Evolutionary conservation across 768 basidiomycete genomes (phyloP).

Genomic region (Russula virescens): DNA sequence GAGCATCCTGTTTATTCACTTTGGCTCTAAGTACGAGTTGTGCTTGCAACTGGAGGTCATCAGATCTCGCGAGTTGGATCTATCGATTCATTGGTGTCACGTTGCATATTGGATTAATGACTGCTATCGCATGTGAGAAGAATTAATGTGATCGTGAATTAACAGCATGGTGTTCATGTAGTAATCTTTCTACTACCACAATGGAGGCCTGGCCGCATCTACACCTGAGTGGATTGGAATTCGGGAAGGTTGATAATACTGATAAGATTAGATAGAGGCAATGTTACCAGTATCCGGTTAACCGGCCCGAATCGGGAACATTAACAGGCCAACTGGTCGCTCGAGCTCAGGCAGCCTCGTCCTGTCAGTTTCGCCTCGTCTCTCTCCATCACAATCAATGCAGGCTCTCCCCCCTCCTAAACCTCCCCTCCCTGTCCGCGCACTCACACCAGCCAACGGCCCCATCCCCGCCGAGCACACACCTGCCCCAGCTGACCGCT

Average conservation of each 20-base stretch:
- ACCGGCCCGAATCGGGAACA: constrained; percentile 1
- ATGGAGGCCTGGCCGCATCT: no score
- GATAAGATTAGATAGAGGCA: constrained; percentile 17
- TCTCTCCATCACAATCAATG: constrained; percentile 14
- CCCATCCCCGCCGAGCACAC: not conserved
- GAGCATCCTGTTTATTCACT: no score
- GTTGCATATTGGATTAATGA: no score
- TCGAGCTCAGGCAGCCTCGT: not conserved
- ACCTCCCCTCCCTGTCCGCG: constrained; percentile 10
- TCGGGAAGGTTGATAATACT: not conserved
- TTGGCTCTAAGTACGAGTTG: no score
- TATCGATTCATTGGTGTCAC: no score
- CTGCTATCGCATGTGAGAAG: no score
- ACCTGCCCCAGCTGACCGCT: constrained; percentile 11
- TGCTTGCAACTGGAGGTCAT: no score
- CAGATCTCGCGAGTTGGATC: no score
- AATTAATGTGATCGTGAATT: no score
- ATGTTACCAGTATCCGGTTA: not conserved
- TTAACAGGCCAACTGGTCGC: constrained; percentile 1
- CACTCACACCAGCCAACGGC: not conserved
- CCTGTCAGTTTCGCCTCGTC: constrained; percentile 5
- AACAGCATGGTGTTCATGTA: no score
- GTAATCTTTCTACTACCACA: no score
- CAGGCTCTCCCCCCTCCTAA: constrained; percentile 18
- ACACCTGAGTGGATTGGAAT: no score